Evolutionary conservation across 1,284 basidiomycete genomes (phyloP), one percentile per base, ranked within the genome.

Genomic region (Trichosporon inkin): DNA sequence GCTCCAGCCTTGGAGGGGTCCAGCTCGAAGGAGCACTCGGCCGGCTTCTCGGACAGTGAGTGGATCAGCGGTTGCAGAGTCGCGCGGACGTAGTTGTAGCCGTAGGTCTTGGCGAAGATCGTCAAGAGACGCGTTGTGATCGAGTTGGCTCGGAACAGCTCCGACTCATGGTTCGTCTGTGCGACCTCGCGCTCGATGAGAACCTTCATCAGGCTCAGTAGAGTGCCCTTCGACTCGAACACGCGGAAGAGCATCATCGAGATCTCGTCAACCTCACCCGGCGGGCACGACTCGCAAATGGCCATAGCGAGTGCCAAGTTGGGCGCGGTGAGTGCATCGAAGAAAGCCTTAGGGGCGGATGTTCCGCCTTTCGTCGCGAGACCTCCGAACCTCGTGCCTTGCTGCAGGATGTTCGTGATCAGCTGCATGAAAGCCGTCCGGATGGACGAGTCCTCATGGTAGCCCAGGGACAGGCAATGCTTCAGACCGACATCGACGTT

Each of bases 401-500:
- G 87, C 14, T 86, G 84, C 55, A 96, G 82, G 4, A 93, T 90
- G 53, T 88, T 85, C 52, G 89, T 86, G 76, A 94, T 90, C n/a
- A 93, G 86, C 71, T 89, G 86, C 56, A 91, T 86, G 71, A 94
- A 95, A 22, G 92, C 90, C 3, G 85, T 82, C 37, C 91, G 85
- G 69, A 89, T 87, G 28, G 84, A 79, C 16, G 83, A 80, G 70
- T 94, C 88, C 28, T 82, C 79, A 68, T 91, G 87, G 68, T 92
- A 93, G 3, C 88, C 90, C 58, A 90, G 79, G 1, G 85, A 80
- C 28, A 95, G 83, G 70, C 89, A 92, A 73, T 92, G 90, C 75
- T 93, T 92, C 68, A 95, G 85, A 13, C 91, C 92, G 65, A 86
- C 88, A 69, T 95, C 90, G 34, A 90, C 88, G 71, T 95, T 96